phyloP scores from a whole-genome alignment of 164 flowering plant genomes.

The Magnolia kwangsiensis region DNA sequence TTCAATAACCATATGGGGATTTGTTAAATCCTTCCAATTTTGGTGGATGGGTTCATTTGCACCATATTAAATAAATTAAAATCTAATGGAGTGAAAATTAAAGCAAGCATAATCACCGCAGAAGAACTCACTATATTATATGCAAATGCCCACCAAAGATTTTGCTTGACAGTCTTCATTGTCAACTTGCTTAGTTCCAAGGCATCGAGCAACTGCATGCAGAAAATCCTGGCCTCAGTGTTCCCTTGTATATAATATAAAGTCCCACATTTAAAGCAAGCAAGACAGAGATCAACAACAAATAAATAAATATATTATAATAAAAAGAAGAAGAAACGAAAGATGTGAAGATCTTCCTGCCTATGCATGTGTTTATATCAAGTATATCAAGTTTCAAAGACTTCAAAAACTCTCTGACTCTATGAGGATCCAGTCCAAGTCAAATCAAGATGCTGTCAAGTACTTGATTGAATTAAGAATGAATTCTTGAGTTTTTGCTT shows the following conservation, averaged over 20 bases:
- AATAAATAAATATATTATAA: too few species aligned
- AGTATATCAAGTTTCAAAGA: too few species aligned
- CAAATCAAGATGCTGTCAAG: too few species aligned
- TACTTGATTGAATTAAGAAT: too few species aligned
- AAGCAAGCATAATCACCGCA: background rate
- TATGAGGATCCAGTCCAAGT: too few species aligned
- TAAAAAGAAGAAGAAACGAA: too few species aligned
- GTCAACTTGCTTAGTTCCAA: slow-evolving; percentile 84
- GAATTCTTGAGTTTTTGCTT: too few species aligned
- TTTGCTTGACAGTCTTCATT: slow-evolving; percentile 90
- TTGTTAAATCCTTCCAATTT: background rate
- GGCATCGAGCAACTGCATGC: slow-evolving; percentile 79
- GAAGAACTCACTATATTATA: slow-evolving; percentile 76
- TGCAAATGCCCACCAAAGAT: slow-evolving; percentile 97
- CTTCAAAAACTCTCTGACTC: too few species aligned
- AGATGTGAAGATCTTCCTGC: too few species aligned
- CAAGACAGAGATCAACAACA: background rate
- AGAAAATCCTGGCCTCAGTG: slow-evolving; percentile 11
- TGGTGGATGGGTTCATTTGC: background rate
- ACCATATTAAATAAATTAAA: background rate
- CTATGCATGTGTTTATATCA: too few species aligned
- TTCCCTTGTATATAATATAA: background rate
- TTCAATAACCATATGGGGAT: too few species aligned
- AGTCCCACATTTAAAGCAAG: background rate
- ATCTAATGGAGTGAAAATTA: too few species aligned